A percentile compares a stretch with the other conserved stretches of the same genome.
Evolutionary conservation across 2,329 filamentous ascomycete species (phyloP).

Genomic region (Neonectria coccinea): DNA sequence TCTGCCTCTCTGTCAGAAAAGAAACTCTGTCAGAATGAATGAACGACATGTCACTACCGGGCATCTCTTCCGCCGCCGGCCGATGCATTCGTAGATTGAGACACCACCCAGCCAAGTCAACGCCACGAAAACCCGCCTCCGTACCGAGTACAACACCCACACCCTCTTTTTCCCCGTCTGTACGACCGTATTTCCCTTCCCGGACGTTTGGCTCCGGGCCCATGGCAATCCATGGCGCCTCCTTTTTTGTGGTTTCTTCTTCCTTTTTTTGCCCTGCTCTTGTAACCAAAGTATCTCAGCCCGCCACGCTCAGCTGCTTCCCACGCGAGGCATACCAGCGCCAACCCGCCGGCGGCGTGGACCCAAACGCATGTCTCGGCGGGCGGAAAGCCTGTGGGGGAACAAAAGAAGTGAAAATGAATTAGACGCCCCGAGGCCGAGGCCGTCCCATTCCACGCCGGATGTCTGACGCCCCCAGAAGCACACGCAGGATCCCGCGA

Average conservation of each 20-base stretch:
- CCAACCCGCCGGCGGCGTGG: conserved; percentile 1
- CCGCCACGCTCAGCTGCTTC: background rate
- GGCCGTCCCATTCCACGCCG: conserved; percentile 15
- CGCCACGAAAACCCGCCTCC: background rate
- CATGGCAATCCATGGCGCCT: background rate
- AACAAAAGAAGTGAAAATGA: background rate
- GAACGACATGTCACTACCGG: conserved; percentile 14
- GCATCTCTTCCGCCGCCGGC: background rate
- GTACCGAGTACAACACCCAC: background rate
- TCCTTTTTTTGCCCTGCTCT: too few relatives aligned
- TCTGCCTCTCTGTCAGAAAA: background rate
- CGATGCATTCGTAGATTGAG: conserved; percentile 26
- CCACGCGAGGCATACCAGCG: background rate
- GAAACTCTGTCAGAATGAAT: conserved; percentile 3
- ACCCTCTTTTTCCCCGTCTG: background rate
- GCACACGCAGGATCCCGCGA: conserved; percentile 35
- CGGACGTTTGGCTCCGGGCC: background rate
- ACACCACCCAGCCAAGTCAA: background rate
- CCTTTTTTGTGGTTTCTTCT: background rate
- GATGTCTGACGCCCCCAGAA: conserved; percentile 7
- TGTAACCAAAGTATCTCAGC: background rate
- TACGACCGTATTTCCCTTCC: background rate
- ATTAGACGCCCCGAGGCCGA: conserved; percentile 4
- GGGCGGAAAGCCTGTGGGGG: background rate
- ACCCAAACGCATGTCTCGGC: conserved; percentile 6